phyloP scores from a whole-genome alignment of 2,329 filamentous ascomycete species.

The Neoarthrinium moseri region DNA sequence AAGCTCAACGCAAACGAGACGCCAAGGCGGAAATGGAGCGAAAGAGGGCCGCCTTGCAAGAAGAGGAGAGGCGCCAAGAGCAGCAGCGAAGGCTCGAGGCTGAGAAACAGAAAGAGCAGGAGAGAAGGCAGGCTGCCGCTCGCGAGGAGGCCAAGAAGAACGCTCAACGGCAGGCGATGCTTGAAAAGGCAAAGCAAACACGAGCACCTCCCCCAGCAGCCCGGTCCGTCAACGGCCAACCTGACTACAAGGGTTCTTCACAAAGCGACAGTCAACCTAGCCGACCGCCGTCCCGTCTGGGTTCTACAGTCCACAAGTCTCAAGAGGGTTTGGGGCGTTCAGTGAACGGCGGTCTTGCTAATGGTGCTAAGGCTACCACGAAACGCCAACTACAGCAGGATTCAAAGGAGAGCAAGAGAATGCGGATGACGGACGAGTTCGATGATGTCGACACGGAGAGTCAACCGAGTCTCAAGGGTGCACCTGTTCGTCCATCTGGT shows the following conservation, averaged over 20 bases:
- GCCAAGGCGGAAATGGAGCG: slow-evolving; percentile 80
- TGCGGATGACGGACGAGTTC: slow-evolving; percentile 72
- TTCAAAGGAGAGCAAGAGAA: slow-evolving; percentile 72
- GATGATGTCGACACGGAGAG: slow-evolving; percentile 61
- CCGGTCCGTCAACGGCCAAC: slow-evolving; percentile 49
- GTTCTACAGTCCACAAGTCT: slow-evolving; percentile 47
- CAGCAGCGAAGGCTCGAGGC: slow-evolving; percentile 58
- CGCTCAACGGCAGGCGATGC: slow-evolving; percentile 60
- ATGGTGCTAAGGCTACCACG: slow-evolving; percentile 67
- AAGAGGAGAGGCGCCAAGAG: slow-evolving; percentile 63
- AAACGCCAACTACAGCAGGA: slow-evolving; percentile 75
- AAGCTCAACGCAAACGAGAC: slow-evolving; percentile 75
- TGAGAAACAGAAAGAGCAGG: slow-evolving; percentile 60
- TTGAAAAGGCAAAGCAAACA: slow-evolving; percentile 66
- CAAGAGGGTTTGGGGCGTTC: slow-evolving; percentile 62
- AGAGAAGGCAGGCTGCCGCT: slow-evolving; percentile 52
- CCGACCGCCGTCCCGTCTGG: slow-evolving; percentile 58
- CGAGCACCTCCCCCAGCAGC: slow-evolving; percentile 60
- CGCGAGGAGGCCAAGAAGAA: slow-evolving; percentile 64
- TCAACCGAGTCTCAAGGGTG: slow-evolving; percentile 70
- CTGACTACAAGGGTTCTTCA: slow-evolving; percentile 40
- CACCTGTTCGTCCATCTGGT: slow-evolving; percentile 79
- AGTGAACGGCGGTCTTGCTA: slow-evolving; percentile 57
- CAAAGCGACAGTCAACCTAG: slow-evolving; percentile 33
- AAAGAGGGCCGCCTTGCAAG: slow-evolving; percentile 65